Percentiles rank a stretch among this genome's conserved stretches.
Conservation (phyloP, 2,329 filamentous ascomycete species). For the Periconia sp. region DNA sequence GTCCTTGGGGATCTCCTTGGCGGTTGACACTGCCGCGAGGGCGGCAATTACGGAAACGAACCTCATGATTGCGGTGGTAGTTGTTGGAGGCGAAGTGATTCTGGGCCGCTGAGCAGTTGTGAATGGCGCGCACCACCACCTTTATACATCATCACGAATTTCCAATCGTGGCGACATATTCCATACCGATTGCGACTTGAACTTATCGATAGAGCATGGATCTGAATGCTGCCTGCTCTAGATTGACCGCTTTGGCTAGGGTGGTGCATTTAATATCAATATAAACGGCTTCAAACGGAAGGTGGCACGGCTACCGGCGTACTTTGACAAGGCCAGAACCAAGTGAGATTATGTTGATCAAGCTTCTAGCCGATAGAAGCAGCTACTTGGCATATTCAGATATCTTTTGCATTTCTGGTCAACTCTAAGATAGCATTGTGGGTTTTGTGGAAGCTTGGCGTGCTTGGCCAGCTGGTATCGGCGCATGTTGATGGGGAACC, state of each 20-base stretch:
- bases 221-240: background rate
- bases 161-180: constrained; percentile 1
- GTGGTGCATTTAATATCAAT: background rate
- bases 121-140: background rate
- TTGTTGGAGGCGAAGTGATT: background rate
- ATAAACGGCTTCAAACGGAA: constrained; percentile 2
- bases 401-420: background rate
- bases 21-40: constrained; percentile 15
- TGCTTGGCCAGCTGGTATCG: too few relatives aligned
- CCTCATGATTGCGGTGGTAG: constrained; percentile 12
- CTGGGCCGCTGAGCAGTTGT: background rate
- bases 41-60: constrained; percentile 12
- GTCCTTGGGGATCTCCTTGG: constrained; percentile 24
- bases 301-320: background rate
- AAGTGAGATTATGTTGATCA: constrained; percentile 2
- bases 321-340: background rate
- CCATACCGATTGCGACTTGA: background rate
- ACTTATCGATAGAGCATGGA: background rate
- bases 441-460: too few relatives aligned
- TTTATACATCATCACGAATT: background rate
- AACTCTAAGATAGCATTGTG: too few relatives aligned
- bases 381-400: constrained; percentile 8
- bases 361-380: constrained; percentile 3
- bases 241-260: background rate
- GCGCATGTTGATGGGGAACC: too few relatives aligned